phyloP scores from a whole-genome alignment of 352 stramenopile species.

The Elongisporangium anandrum region DNA sequence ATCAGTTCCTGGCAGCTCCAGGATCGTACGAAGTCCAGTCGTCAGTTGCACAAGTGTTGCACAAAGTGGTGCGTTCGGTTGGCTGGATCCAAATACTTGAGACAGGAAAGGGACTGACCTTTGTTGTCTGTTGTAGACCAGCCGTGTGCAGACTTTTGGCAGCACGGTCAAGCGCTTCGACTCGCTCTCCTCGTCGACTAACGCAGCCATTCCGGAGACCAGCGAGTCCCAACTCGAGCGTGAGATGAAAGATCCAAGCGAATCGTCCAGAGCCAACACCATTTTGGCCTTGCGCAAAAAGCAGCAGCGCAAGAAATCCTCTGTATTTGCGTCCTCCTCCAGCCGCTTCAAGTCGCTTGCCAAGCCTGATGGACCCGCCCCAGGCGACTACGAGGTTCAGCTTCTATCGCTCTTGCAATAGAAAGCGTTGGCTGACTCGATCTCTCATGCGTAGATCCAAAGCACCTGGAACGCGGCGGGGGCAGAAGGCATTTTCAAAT shows the following conservation, averaged over 20 bases:
- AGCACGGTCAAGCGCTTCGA: slow-evolving; percentile 78
- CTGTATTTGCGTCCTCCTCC: slow-evolving; percentile 62
- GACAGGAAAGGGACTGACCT: background rate
- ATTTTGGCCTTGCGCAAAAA: slow-evolving; percentile 11
- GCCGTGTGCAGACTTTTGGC: slow-evolving; percentile 62
- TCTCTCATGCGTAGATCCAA: slow-evolving; percentile 31
- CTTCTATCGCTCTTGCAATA: background rate
- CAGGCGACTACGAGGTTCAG: slow-evolving; percentile 67
- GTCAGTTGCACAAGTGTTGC: slow-evolving; percentile 48
- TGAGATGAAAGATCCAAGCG: slow-evolving; percentile 37
- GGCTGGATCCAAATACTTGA: background rate
- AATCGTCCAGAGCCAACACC: slow-evolving; percentile 10
- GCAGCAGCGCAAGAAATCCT: slow-evolving; percentile 43
- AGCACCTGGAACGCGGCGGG: slow-evolving; percentile 60
- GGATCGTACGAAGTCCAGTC: slow-evolving; percentile 68
- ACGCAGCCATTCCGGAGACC: slow-evolving; percentile 15
- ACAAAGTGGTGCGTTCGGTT: slow-evolving; percentile 53
- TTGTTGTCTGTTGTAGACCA: slow-evolving; percentile 28
- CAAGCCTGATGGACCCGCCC: slow-evolving; percentile 35
- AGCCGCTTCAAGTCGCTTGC: slow-evolving; percentile 38
- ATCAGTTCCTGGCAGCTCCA: slow-evolving; percentile 46
- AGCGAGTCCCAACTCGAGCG: slow-evolving; percentile 52
- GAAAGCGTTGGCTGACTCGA: slow-evolving; percentile 1
- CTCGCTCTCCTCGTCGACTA: slow-evolving; percentile 19
- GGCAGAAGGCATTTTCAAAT: slow-evolving; percentile 64